A percentile compares a stretch with the other conserved stretches of the same genome.
Conservation (phyloP, 2,329 filamentous ascomycete genomes). For the Pseudogymnoascus sp. region DNA sequence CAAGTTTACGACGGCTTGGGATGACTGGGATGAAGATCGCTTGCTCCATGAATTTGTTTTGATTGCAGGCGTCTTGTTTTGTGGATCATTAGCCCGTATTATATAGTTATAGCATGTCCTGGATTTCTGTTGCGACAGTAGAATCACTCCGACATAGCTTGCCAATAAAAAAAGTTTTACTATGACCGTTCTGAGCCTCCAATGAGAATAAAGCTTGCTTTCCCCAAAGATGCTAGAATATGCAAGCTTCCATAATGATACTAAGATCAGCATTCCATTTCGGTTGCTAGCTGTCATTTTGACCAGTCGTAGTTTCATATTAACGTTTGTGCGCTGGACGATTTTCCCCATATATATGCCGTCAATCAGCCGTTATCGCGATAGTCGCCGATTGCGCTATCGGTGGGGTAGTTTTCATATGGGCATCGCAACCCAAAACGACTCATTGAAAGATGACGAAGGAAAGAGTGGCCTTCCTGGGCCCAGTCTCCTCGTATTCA, state of each 20-base stretch:
- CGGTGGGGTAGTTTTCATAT: slow-evolving; percentile 8
- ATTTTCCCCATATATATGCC: neutral
- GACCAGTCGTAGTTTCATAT: neutral
- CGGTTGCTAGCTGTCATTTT: neutral
- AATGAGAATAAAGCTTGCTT: neutral
- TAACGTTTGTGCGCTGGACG: neutral
- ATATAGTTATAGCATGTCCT: slow-evolving; percentile 4
- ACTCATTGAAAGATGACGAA: slow-evolving; percentile 2
- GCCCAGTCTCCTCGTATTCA: slow-evolving; percentile 58
- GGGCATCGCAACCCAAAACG: slow-evolving; percentile 6
- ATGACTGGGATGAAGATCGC: slow-evolving; percentile 9
- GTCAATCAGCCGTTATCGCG: slow-evolving; percentile 2
- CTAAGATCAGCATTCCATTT: neutral
- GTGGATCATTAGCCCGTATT: slow-evolving; percentile 7
- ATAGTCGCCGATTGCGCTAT: slow-evolving; percentile 4
- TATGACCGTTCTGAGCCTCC: neutral
- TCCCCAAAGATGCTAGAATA: neutral
- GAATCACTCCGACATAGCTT: slow-evolving; percentile 3
- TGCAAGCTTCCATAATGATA: neutral
- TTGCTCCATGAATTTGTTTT: slow-evolving; percentile 11
- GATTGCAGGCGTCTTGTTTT: slow-evolving; percentile 10
- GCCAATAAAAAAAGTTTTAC: slow-evolving; percentile 5
- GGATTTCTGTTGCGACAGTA: neutral
- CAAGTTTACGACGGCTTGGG: slow-evolving; percentile 9
- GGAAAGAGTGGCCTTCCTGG: slow-evolving; percentile 47